Conservation (phyloP, 257 asterid species). For the Solanum lycopersicoides region DNA sequence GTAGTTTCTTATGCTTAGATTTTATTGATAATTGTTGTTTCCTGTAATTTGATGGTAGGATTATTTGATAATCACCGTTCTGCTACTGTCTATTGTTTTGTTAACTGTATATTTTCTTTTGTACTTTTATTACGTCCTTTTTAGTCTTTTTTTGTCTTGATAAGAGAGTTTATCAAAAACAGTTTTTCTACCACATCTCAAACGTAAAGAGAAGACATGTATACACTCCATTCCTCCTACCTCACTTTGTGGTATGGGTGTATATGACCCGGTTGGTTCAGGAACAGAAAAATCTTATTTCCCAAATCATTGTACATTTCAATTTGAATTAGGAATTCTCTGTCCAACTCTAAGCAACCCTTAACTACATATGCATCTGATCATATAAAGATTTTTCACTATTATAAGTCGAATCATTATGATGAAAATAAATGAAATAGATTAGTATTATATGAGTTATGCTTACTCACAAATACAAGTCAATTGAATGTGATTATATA, state of each 20-base stretch:
- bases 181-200: not conserved
- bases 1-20: not conserved
- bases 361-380: no score
- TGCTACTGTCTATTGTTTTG: not conserved
- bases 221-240: not conserved
- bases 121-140: not conserved
- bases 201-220: not conserved
- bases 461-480: no score
- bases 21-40: not conserved
- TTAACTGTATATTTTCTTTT: not conserved
- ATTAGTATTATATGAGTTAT: no score
- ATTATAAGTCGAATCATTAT: no score
- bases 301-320: no score
- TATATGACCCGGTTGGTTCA: no score
- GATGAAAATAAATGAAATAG: no score
- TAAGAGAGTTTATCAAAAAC: not conserved
- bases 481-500: no score
- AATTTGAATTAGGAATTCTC: no score
- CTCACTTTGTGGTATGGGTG: not conserved
- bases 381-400: no score
- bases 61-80: not conserved
- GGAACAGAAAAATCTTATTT: no score
- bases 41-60: not conserved
- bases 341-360: no score
- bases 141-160: not conserved